These are phyloP conservation scores for Breynia disticha DNA, from an alignment of 441 rosid species.

Conservation along the genomic window DNA sequence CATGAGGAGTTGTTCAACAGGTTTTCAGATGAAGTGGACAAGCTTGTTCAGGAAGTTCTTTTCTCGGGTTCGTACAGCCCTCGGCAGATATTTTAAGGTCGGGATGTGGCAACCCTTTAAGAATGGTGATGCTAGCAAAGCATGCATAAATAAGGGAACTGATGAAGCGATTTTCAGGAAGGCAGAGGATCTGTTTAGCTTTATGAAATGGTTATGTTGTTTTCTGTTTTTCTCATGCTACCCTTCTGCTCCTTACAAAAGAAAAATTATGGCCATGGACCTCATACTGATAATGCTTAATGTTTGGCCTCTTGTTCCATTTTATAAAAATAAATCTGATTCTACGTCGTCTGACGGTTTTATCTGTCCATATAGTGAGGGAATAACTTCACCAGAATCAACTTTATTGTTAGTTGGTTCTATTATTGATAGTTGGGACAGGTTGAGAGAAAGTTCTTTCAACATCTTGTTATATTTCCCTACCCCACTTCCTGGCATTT, in stretches of 20 bases:
- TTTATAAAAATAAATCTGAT: conserved; percentile 31
- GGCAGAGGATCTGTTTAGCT: conserved; percentile 69
- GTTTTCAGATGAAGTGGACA: conserved; percentile 98
- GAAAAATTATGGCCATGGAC: conserved; percentile 96
- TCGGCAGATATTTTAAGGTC: conserved; percentile 84
- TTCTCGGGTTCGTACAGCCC: conserved; percentile 76
- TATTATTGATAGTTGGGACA: conserved; percentile 96
- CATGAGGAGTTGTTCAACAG: conserved; percentile 93
- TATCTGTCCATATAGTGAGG: conserved; percentile 58
- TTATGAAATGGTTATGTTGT: conserved; percentile 86
- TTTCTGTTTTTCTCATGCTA: conserved; percentile 87
- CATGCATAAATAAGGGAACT: conserved; percentile 18
- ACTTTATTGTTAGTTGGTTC: conserved; percentile 80
- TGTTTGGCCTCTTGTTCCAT: conserved; percentile 61
- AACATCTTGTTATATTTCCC: conserved; percentile 83
- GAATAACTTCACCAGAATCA: conserved; percentile 63
- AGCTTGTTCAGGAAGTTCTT: conserved; percentile 91
- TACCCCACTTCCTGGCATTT: conserved; percentile 87
- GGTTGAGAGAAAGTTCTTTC: conserved; percentile 80
- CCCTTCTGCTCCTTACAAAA: conserved; percentile 95
- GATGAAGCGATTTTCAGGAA: conserved; percentile 33
- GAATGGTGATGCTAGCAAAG: conserved; percentile 18
- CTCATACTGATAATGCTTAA: conserved; percentile 77
- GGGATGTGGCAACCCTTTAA: conserved; percentile 54
- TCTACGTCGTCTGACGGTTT: conserved; percentile 33